These are phyloP conservation scores for Apodospora peruviana DNA, from an alignment of 495 filamentous ascomycete genomes.

Conservation along the genomic window DNA sequence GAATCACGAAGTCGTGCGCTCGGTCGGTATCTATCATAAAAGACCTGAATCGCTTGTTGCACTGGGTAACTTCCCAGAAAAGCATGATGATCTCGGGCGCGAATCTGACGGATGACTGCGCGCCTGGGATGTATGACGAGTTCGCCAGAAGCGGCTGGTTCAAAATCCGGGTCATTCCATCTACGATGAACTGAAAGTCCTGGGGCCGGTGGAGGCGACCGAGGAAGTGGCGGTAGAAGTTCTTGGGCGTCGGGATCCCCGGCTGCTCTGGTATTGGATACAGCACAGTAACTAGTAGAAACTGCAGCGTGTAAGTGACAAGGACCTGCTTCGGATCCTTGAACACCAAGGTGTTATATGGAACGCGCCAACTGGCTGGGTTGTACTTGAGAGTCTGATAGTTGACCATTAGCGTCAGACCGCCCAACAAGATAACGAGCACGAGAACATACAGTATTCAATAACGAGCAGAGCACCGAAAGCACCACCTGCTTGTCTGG, in stretches of 20 bases:
- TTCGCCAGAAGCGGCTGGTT: conserved; percentile 90
- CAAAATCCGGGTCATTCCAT: conserved; percentile 90
- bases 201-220: conserved; percentile 87
- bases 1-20: conserved; percentile 85
- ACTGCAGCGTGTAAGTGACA: conserved; percentile 85
- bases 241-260: conserved; percentile 59
- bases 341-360: conserved; percentile 90
- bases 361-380: conserved; percentile 87
- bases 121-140: conserved; percentile 82
- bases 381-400: conserved; percentile 89
- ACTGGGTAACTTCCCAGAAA: conserved; percentile 96
- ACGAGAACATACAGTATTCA: conserved; percentile 76
- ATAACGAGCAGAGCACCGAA: conserved; percentile 80
- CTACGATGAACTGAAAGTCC: conserved; percentile 96
- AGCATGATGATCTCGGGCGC: conserved; percentile 95
- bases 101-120: conserved; percentile 75
- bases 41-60: conserved; percentile 94
- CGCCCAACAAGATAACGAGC: not conserved
- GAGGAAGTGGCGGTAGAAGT: conserved; percentile 88
- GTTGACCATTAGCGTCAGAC: conserved; percentile 13
- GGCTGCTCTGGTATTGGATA: conserved; percentile 86
- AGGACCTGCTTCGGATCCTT: conserved; percentile 89
- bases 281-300: conserved; percentile 79
- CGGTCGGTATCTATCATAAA: conserved; percentile 96
- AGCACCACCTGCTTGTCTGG: conserved; percentile 88